Conservation (phyloP, 345 rosid genomes). For the Rubroshorea leprosula region DNA sequence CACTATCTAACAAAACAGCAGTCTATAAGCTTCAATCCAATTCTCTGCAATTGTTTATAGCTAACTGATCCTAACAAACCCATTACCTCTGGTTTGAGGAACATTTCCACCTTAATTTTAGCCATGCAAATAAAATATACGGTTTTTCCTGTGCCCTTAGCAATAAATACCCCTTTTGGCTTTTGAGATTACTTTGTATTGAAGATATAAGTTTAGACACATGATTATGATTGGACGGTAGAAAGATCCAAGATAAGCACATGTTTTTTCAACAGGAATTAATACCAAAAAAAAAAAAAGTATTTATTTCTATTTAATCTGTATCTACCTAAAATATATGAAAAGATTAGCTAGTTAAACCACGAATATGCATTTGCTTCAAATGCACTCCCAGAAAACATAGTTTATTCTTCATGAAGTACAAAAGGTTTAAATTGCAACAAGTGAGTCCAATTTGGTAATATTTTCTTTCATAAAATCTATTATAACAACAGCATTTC, state of each 20-base stretch:
- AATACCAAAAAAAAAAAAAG: too few relatives aligned
- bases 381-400: not conserved
- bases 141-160: too few relatives aligned
- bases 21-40: not conserved
- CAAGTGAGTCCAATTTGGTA: not conserved
- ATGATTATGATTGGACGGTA: too few relatives aligned
- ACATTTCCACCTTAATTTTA: not conserved
- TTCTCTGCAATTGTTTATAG: not conserved
- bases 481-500: not conserved
- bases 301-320: too few relatives aligned
- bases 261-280: too few relatives aligned
- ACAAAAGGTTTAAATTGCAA: not conserved
- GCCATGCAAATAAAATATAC: too few relatives aligned
- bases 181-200: too few relatives aligned
- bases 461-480: constrained; percentile 1
- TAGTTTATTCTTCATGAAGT: not conserved
- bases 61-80: not conserved
- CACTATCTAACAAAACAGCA: too few relatives aligned
- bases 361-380: not conserved
- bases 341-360: not conserved
- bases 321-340: too few relatives aligned
- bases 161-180: too few relatives aligned
- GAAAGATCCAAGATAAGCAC: too few relatives aligned
- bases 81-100: not conserved
- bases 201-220: too few relatives aligned